phyloP scores from a whole-genome alignment of 2,329 filamentous ascomycete genomes.

The Neurospora sp. region DNA sequence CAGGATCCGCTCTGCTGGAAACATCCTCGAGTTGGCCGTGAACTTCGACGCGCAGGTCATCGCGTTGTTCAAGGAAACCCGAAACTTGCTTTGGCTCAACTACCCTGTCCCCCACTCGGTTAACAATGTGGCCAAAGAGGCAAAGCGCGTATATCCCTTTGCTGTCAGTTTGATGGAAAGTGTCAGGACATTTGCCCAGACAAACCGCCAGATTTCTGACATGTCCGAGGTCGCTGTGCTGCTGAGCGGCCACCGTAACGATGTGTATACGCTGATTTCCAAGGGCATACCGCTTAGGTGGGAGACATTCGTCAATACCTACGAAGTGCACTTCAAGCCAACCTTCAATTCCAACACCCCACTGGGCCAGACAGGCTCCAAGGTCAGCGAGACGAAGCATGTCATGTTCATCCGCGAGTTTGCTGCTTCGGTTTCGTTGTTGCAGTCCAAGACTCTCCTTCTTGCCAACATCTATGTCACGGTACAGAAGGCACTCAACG shows the following conservation, averaged over 20 bases:
- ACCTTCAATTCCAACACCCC: conserved; percentile 47
- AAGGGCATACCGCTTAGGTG: conserved; percentile 88
- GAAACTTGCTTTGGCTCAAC: conserved; percentile 90
- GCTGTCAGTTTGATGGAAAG: conserved; percentile 98
- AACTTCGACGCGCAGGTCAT: conserved; percentile 98
- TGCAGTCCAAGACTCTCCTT: conserved; percentile 79
- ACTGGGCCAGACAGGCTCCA: conserved; percentile 47
- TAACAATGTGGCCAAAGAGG: conserved; percentile 93
- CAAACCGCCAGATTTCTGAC: conserved; percentile 68
- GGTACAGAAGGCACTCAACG: conserved; percentile 69
- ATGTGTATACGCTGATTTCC: conserved; percentile 71
- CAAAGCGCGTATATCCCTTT: conserved; percentile 96
- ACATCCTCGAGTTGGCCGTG: conserved; percentile 77
- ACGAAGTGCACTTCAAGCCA: conserved; percentile 78
- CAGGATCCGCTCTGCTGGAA: conserved; percentile 82
- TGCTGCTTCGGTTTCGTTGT: conserved; percentile 71
- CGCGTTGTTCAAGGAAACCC: conserved; percentile 94
- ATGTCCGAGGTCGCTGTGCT: conserved; percentile 85
- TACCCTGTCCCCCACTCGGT: conserved; percentile 91
- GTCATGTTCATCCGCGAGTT: conserved; percentile 96
- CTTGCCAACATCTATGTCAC: conserved; percentile 72
- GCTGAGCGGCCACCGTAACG: conserved; percentile 83
- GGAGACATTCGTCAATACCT: conserved; percentile 97
- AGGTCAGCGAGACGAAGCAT: conserved; percentile 76
- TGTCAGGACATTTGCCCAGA: conserved; percentile 87